Base-by-base conservation (phyloP, 768 basidiomycete genomes). In the Boletellus sp. region DNA sequence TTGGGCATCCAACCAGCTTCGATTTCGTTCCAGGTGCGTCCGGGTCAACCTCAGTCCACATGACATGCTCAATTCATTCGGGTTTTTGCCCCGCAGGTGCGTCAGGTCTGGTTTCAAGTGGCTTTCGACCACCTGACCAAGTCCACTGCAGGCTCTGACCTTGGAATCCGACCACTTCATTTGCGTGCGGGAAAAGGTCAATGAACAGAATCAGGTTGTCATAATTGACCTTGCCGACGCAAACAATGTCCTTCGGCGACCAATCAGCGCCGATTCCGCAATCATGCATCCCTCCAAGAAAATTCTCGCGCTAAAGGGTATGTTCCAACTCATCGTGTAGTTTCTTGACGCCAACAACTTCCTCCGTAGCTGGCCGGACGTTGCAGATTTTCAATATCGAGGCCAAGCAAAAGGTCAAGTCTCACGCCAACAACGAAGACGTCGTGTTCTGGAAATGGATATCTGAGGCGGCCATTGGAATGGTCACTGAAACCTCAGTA, bases 361-460 rank as follows among this genome's bases (percentile, higher is more conserved):
- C 19, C 45, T 51, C 53, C 47, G 32, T 50, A 98, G 96, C 96
- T 56, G 85, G 78, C 52, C 89, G 94, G 39, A 96, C 94, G 55
- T 80, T 99, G 23, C 96, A 99, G 70, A 84, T 98, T 54, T 99
- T 98, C 77, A 95, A 98, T 70, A 91, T 99, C 58, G 94, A 95
- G 58, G 87, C 89, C 10, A 98, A 98, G 76, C 86, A 89, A 67
- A 98, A 98, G 76, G 90, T 99, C 70, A 95, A 95, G 65, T 90
- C 94, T 23, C 93, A 98, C 66, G 75, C 84, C 52, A 96, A 85
- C 75, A 87, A 83, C 65, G 94, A 97, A 65, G 95, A 99, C 65
- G 78, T 96, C 45, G 85, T 92, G 22, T 99, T 96, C 72, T 99
- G 96, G 96, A 97, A 96, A 68, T 99, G 96, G 96, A 84, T 97